Evolutionary conservation across 345 rosid species (phyloP).

Genomic region (Salix arbutifolia): DNA sequence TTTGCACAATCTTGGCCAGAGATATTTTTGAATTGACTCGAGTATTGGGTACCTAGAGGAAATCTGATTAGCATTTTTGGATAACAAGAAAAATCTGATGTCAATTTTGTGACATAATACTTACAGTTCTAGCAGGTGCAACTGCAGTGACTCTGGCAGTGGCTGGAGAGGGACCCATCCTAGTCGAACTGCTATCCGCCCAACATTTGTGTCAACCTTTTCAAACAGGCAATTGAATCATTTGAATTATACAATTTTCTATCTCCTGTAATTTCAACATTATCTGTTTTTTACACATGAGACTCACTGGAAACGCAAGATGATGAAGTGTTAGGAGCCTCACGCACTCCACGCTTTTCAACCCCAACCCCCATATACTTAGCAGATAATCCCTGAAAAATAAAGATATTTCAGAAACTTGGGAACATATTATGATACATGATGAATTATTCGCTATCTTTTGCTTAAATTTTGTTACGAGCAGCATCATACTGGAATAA

Average conservation of each 20-base stretch:
- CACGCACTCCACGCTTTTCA: conserved; percentile 97
- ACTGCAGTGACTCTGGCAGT: conserved; percentile 83
- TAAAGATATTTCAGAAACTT: conserved; percentile 12
- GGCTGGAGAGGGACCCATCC: conserved; percentile 99
- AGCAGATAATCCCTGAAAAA: conserved; percentile 74
- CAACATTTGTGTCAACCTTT: conserved; percentile 97
- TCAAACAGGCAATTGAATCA: conserved; percentile 14
- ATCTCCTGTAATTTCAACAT: conserved; percentile 6
- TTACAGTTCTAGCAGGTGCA: conserved; percentile 90
- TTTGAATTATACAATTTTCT: conserved; percentile 8
- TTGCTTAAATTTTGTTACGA: not conserved
- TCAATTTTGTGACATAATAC: conserved; percentile 23
- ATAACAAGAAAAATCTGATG: not conserved
- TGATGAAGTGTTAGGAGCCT: conserved; percentile 87
- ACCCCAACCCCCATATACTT: conserved; percentile 75
- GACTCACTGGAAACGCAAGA: conserved; percentile 87
- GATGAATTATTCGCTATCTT: not conserved
- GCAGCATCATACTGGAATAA: not conserved
- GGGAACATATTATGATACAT: not conserved
- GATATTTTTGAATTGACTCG: conserved; percentile 83
- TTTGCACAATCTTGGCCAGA: conserved; percentile 96
- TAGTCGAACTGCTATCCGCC: conserved; percentile 89
- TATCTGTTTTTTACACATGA: conserved; percentile 9
- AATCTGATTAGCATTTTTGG: conserved; percentile 22
- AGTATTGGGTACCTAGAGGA: conserved; percentile 71